Conservation (phyloP, 2,329 filamentous ascomycete species). For the Colletotrichum agaves region DNA sequence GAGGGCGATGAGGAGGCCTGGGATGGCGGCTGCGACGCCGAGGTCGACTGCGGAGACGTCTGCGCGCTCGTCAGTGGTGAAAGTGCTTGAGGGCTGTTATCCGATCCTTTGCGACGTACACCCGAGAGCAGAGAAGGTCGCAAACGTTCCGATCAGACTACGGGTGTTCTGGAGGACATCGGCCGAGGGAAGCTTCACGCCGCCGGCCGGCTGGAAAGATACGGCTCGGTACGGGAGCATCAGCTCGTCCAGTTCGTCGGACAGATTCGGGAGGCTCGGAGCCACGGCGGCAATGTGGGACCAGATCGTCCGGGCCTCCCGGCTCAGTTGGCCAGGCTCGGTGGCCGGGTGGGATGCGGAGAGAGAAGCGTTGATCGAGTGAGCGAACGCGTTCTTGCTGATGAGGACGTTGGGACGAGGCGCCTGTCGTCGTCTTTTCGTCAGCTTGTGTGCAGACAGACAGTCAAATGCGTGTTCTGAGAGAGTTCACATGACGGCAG, state of each 20-base stretch:
- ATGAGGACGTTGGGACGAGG: background rate
- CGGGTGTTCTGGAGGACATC: background rate
- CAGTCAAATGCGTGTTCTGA: too few species aligned
- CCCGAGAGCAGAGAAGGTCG: background rate
- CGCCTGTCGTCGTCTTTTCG: background rate
- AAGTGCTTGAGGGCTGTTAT: background rate
- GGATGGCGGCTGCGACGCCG: background rate
- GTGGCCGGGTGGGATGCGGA: background rate
- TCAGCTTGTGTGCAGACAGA: too few species aligned
- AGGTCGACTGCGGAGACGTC: background rate
- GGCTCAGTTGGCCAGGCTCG: background rate
- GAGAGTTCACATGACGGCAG: background rate
- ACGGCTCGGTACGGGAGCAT: background rate
- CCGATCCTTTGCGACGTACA: background rate
- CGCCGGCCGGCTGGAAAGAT: background rate
- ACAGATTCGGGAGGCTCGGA: background rate
- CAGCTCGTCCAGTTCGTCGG: background rate
- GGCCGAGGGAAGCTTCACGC: background rate
- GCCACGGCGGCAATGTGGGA: constrained; percentile 1
- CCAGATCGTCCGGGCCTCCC: background rate
- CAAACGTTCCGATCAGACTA: background rate
- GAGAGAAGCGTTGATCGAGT: background rate
- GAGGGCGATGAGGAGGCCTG: background rate
- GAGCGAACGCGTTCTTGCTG: background rate
- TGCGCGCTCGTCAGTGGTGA: background rate